Conservation (phyloP, 192 early-diverging fungal genomes). For the Gamsiella multidivaricata region DNA sequence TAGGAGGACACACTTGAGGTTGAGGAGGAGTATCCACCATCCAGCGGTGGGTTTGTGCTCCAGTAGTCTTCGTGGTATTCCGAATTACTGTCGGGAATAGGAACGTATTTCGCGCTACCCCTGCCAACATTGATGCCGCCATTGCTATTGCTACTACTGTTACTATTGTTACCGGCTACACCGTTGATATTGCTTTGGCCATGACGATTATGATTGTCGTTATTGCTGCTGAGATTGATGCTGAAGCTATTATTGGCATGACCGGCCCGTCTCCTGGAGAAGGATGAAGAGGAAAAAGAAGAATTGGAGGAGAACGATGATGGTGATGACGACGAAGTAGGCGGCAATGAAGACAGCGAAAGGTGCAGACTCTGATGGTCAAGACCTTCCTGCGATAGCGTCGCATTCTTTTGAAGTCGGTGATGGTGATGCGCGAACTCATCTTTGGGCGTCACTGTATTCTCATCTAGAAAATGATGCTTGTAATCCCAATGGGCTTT, state of each 20-base stretch:
- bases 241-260: conserved; percentile 7
- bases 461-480: conserved; percentile 43
- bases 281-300: conserved; percentile 29
- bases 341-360: conserved; percentile 17
- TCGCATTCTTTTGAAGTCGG: conserved; percentile 33
- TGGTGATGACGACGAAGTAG: conserved; percentile 38
- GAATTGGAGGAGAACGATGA: conserved; percentile 30
- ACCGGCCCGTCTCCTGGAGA: conserved; percentile 34
- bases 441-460: conserved; percentile 49
- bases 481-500: conserved; percentile 44
- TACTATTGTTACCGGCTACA: not conserved
- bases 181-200: not conserved
- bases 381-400: conserved; percentile 7
- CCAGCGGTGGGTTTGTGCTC: conserved; percentile 44
- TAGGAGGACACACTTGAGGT: conserved; percentile 29
- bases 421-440: conserved; percentile 47
- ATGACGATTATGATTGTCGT: not conserved
- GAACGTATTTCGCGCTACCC: not conserved
- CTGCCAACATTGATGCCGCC: not conserved
- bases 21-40: conserved; percentile 45
- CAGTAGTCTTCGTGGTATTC: conserved; percentile 49
- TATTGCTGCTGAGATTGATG: conserved; percentile 15
- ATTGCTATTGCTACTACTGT: not conserved
- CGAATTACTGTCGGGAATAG: conserved; percentile 6
- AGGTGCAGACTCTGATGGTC: conserved; percentile 17